Conservation (phyloP, 106 monocot genomes). For the Dactylorhiza incarnata region DNA sequence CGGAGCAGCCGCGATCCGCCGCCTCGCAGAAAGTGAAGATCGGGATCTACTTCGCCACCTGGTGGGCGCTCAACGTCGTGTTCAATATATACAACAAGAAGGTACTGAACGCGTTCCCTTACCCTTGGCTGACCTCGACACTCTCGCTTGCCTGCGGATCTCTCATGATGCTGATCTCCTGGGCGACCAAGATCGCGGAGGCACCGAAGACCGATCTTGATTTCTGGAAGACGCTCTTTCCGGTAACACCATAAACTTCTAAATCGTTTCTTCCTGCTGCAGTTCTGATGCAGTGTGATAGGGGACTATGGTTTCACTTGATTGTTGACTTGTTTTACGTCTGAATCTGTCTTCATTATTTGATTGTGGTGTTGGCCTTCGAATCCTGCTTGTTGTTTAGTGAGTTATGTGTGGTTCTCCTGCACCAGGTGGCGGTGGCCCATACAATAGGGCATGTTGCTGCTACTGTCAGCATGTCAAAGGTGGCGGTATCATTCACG, state of each 20-base stretch:
- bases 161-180: slow-evolving; percentile 75
- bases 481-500: slow-evolving; percentile 66
- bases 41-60: slow-evolving; percentile 74
- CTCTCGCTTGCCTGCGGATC: slow-evolving; percentile 81
- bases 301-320: background rate
- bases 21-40: slow-evolving; percentile 59
- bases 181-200: slow-evolving; percentile 62
- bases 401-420: background rate
- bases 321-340: background rate
- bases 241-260: slow-evolving; percentile 31
- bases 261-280: background rate
- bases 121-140: slow-evolving; percentile 88
- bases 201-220: slow-evolving; percentile 56
- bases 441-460: slow-evolving; percentile 71
- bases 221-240: slow-evolving; percentile 82
- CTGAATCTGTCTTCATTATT: background rate
- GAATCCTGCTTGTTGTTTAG: background rate
- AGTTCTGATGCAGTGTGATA: too few relatives aligned
- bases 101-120: slow-evolving; percentile 82
- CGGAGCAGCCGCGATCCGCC: slow-evolving; percentile 9
- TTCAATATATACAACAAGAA: slow-evolving; percentile 98
- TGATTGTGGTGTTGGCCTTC: background rate
- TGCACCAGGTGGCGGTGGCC: slow-evolving; percentile 38
- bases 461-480: slow-evolving; percentile 67
- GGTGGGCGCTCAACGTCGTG: slow-evolving; percentile 91